A percentile compares a stretch with the other conserved stretches of the same genome.
These are phyloP conservation scores for Rhodotorula sp. DNA, from an alignment of 1,284 basidiomycete species.

Conservation along the genomic window DNA sequence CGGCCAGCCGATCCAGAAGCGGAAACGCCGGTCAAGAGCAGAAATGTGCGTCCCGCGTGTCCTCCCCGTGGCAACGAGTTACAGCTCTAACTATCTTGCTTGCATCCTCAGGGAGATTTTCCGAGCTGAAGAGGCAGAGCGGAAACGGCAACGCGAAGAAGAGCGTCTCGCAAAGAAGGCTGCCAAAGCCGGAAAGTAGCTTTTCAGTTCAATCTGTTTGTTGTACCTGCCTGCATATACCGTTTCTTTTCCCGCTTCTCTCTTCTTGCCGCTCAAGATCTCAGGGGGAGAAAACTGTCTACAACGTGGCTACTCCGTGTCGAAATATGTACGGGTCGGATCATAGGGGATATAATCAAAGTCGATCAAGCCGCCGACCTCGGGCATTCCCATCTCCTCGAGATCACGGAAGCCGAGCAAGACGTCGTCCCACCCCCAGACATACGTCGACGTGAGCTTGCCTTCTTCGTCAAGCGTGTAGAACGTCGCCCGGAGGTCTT, in stretches of 20 bases:
- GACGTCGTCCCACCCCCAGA: conserved; percentile 10
- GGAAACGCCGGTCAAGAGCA: conserved; percentile 29
- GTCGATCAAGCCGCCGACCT: conserved; percentile 6
- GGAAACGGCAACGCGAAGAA: conserved; percentile 13
- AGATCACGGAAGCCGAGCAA: conserved; percentile 4
- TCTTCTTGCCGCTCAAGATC: not conserved
- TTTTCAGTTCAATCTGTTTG: not conserved
- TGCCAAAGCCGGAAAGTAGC: conserved; percentile 4
- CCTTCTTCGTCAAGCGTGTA: not conserved
- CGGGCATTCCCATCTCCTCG: conserved; percentile 10
- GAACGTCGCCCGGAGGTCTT: conserved; percentile 9
- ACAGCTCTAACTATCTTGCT: not conserved
- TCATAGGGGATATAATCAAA: conserved; percentile 10
- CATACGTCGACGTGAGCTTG: not conserved
- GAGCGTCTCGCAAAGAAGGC: conserved; percentile 18
- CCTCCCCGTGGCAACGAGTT: not conserved
- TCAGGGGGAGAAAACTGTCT: not conserved
- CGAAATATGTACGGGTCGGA: not conserved
- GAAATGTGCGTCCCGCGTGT: conserved; percentile 23
- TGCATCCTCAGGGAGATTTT: conserved; percentile 9
- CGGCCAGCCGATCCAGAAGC: conserved; percentile 37
- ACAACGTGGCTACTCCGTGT: not conserved
- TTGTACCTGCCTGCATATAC: not conserved
- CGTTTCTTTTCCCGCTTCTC: not conserved
- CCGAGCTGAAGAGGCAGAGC: conserved; percentile 18